Conservation (phyloP, 129 eudicot genomes). For the Chrysanthemum makinoi region DNA sequence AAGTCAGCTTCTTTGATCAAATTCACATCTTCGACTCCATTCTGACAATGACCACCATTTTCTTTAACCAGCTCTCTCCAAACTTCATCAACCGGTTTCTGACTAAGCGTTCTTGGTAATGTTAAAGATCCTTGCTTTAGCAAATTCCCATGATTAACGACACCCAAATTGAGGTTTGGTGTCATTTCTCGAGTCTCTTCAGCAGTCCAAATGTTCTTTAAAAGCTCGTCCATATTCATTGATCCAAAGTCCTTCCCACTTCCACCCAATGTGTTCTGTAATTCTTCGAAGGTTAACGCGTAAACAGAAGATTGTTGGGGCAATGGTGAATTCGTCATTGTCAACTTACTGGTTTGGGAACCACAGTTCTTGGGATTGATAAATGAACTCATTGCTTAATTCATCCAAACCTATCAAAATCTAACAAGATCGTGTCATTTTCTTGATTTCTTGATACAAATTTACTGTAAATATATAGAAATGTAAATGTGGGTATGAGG, state of each 20-base stretch:
- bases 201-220: constrained; percentile 74
- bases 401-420: constrained; percentile 23
- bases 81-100: constrained; percentile 80
- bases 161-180: constrained; percentile 34
- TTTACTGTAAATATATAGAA: constrained; percentile 7
- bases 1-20: constrained; percentile 32
- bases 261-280: constrained; percentile 57
- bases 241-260: constrained; percentile 74
- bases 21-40: constrained; percentile 14
- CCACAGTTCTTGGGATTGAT: constrained; percentile 52
- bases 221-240: constrained; percentile 77
- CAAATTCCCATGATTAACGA: constrained; percentile 41
- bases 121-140: constrained; percentile 68
- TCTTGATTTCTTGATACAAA: constrained; percentile 19
- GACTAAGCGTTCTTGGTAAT: constrained; percentile 66
- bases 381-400: constrained; percentile 51
- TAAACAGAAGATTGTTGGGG: constrained; percentile 53
- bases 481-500: constrained; percentile 8
- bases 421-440: constrained; percentile 11
- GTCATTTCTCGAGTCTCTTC: constrained; percentile 62
- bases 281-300: constrained; percentile 64
- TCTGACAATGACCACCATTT: constrained; percentile 16
- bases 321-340: constrained; percentile 30
- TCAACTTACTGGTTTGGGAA: constrained; percentile 29
- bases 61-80: constrained; percentile 66